Evolutionary conservation across 805 yeast genomes (phyloP).

Genomic region (Lipomyces spencermartinsiae): DNA sequence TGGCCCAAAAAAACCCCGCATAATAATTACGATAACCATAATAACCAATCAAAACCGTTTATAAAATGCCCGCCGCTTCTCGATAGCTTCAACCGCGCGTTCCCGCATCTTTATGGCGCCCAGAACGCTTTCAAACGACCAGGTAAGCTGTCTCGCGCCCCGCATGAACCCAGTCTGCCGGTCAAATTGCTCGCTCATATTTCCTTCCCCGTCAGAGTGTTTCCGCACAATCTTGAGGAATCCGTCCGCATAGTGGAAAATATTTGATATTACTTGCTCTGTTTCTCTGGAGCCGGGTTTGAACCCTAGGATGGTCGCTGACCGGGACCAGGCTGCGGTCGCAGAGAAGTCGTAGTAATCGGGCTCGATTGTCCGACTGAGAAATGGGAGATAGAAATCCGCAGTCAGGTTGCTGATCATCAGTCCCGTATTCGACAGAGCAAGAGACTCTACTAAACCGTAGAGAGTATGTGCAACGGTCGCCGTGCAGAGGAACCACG

Average conservation of each 20-base stretch:
- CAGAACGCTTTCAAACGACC: conserved; percentile 87
- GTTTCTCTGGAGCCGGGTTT: conserved; percentile 17
- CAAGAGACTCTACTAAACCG: conserved; percentile 43
- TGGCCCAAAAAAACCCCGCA: background rate
- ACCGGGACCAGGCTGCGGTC: conserved; percentile 15
- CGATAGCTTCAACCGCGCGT: conserved; percentile 17
- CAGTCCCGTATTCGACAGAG: conserved; percentile 23
- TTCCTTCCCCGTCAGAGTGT: conserved; percentile 65
- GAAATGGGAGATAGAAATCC: conserved; percentile 33
- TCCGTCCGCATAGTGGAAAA: conserved; percentile 55
- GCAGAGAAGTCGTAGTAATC: conserved; percentile 18
- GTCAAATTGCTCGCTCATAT: conserved; percentile 89
- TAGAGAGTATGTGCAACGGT: conserved; percentile 47
- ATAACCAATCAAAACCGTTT: background rate
- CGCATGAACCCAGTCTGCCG: conserved; percentile 79
- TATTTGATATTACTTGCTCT: conserved; percentile 24
- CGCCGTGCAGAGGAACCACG: conserved; percentile 76
- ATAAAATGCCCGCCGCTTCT: conserved; percentile 9
- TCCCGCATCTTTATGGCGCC: conserved; percentile 56
- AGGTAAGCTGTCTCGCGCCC: conserved; percentile 86
- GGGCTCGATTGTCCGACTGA: conserved; percentile 18
- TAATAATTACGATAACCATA: background rate
- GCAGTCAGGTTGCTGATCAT: conserved; percentile 31
- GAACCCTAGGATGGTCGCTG: conserved; percentile 19
- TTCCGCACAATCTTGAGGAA: conserved; percentile 54